A percentile compares a stretch with the other conserved stretches of the same genome.
phyloP scores from a whole-genome alignment of 2,329 filamentous ascomycete species.

The Laburnicola sp. region DNA sequence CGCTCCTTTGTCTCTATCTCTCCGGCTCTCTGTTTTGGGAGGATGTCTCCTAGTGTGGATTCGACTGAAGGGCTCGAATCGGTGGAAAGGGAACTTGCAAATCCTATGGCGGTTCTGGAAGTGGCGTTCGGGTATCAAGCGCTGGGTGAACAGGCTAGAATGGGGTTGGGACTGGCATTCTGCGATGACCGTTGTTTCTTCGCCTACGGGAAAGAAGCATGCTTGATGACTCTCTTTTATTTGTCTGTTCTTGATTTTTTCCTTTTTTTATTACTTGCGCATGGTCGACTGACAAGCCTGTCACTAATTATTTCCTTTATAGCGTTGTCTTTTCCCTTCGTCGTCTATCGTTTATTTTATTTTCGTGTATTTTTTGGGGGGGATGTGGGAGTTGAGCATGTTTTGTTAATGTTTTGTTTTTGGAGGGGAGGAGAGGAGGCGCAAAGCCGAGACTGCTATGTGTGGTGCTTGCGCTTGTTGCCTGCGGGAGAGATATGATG shows the following conservation, averaged over 20 bases:
- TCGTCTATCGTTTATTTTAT: conserved; percentile 1
- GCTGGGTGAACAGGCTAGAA: conserved; percentile 26
- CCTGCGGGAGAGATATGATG: no score
- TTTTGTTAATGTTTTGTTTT: background rate
- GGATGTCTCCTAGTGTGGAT: conserved; percentile 33
- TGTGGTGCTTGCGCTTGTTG: background rate
- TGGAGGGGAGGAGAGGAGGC: background rate
- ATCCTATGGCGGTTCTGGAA: conserved; percentile 20
- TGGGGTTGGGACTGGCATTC: conserved; percentile 35
- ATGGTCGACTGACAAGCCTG: conserved; percentile 1
- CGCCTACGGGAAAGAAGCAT: conserved; percentile 16
- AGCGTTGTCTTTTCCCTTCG: background rate
- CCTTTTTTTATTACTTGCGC: background rate
- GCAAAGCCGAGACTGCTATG: background rate
- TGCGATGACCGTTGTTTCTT: conserved; percentile 21
- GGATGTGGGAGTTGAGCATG: background rate
- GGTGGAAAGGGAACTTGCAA: conserved; percentile 13
- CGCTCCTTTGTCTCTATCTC: conserved; percentile 40
- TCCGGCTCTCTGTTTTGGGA: conserved; percentile 33
- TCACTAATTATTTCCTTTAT: conserved; percentile 4
- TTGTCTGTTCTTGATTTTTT: conserved; percentile 6
- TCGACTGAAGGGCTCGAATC: conserved; percentile 22
- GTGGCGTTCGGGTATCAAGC: conserved; percentile 30
- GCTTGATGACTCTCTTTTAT: conserved; percentile 24
- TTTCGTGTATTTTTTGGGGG: conserved; percentile 1